Percentiles rank a stretch among this genome's conserved stretches.
phyloP scores from a whole-genome alignment of 331 rosid genomes.

The Malus hybrid region DNA sequence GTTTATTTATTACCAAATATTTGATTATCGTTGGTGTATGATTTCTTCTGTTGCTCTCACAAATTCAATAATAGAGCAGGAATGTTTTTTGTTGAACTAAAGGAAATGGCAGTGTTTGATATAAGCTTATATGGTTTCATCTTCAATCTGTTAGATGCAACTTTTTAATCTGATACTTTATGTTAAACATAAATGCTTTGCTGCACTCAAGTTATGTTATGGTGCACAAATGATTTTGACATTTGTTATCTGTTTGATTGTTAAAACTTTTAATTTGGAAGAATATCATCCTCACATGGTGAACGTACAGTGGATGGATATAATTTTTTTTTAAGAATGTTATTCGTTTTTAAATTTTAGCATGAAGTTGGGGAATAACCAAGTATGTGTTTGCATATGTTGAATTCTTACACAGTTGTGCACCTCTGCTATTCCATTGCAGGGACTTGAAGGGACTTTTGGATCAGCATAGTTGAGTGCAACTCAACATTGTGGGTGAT shows the following conservation, averaged over 20 bases:
- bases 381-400: background rate
- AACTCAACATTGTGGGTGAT: conserved; percentile 20
- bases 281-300: background rate
- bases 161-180: background rate
- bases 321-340: background rate
- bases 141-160: background rate
- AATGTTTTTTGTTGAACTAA: background rate
- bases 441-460: conserved; percentile 65
- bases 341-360: background rate
- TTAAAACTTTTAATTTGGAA: background rate
- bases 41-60: background rate
- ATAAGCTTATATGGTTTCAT: background rate
- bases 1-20: background rate
- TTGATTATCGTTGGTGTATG: background rate
- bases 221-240: background rate
- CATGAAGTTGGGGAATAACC: background rate
- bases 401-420: conserved; percentile 12
- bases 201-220: background rate
- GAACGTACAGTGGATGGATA: no score
- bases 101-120: background rate
- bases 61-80: background rate
- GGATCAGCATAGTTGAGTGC: conserved; percentile 32
- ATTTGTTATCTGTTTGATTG: background rate
- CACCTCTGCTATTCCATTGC: conserved; percentile 32
- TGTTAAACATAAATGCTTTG: background rate